Evolutionary conservation across 441 rosid genomes (phyloP).

Genomic region (Populus hybrid): DNA sequence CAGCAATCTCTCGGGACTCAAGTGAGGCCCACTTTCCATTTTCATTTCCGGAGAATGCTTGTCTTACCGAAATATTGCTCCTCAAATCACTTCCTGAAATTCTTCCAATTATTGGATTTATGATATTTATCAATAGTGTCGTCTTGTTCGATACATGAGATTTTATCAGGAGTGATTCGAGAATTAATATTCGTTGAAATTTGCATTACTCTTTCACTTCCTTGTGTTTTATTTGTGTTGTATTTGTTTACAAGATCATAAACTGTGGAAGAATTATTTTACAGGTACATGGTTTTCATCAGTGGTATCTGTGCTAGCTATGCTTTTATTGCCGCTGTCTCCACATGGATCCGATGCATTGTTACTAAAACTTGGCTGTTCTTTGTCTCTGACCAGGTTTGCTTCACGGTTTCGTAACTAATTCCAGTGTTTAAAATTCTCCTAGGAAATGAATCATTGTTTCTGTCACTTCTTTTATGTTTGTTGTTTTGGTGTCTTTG

Average conservation of each 20-base stretch:
- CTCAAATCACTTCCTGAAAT: not conserved
- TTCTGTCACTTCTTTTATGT: not conserved
- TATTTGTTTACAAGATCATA: not conserved
- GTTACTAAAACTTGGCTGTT: conserved; percentile 67
- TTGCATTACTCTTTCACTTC: not conserved
- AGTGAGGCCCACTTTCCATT: conserved; percentile 24
- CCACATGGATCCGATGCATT: conserved; percentile 51
- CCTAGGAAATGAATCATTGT: not conserved
- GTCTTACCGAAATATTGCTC: not conserved
- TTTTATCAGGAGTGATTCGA: not conserved
- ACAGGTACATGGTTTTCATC: conserved; percentile 65
- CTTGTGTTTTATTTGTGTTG: not conserved
- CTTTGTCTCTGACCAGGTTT: conserved; percentile 89
- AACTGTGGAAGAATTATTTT: not conserved
- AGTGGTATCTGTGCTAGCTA: conserved; percentile 61
- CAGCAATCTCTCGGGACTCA: conserved; percentile 62
- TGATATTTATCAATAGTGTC: not conserved
- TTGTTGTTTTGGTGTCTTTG: not conserved
- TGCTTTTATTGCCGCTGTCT: conserved; percentile 55
- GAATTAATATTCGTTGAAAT: not conserved
- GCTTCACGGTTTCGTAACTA: not conserved
- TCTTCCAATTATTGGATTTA: not conserved
- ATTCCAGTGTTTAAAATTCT: too few species aligned
- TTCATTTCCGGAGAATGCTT: not conserved
- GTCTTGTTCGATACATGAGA: not conserved